Conservation (phyloP, 2,329 filamentous ascomycete genomes). For the Elsinoe ampelina region DNA sequence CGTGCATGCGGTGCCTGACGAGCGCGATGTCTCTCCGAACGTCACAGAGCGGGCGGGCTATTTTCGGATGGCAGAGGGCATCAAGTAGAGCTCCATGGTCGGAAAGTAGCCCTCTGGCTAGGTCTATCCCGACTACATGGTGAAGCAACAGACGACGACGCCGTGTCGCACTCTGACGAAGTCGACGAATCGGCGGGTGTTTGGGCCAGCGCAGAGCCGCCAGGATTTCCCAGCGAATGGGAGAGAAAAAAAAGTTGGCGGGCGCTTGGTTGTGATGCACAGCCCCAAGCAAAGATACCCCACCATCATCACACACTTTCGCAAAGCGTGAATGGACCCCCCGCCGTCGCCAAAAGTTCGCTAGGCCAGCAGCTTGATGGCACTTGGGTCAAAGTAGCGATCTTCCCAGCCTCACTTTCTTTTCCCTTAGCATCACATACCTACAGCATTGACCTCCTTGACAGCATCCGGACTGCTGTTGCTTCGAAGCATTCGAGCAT, state of each 20-base stretch:
- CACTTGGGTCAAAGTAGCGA: not conserved
- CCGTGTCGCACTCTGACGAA: slow-evolving; percentile 1
- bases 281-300: not conserved
- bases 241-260: slow-evolving; percentile 10
- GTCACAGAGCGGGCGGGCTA: not conserved
- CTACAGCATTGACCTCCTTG: not conserved
- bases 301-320: not conserved
- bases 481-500: not conserved
- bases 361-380: not conserved
- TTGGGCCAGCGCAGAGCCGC: not conserved
- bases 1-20: not conserved
- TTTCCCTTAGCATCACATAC: not conserved
- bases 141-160: not conserved
- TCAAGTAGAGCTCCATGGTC: not conserved
- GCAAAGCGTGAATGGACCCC: not conserved
- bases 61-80: not conserved
- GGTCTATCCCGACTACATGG: not conserved
- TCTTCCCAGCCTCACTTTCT: not conserved
- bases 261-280: slow-evolving; percentile 8
- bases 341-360: not conserved
- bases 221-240: not conserved
- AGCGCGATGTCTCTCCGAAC: not conserved
- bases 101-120: not conserved
- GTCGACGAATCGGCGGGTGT: not conserved
- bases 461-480: not conserved